Conservation (phyloP, 129 eudicot genomes). For the Rutidosis leptorrhynchoides region DNA sequence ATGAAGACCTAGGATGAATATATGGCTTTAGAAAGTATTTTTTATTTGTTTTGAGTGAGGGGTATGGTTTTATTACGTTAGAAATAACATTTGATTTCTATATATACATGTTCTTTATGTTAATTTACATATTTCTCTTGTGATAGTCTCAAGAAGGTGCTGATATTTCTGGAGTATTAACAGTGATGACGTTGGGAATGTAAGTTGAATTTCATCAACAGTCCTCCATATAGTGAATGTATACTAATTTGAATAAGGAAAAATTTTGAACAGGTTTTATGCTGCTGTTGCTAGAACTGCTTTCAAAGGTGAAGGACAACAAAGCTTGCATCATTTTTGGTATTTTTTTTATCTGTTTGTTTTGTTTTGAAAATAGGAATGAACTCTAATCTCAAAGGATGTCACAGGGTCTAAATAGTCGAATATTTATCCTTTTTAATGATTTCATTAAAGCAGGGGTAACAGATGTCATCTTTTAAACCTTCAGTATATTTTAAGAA, state of each 20-base stretch:
- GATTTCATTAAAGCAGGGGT: background rate
- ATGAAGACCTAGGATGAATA: background rate
- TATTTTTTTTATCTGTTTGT: conserved; percentile 23
- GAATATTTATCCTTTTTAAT: background rate
- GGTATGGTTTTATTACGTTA: background rate
- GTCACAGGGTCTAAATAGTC: background rate
- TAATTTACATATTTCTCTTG: conserved; percentile 19
- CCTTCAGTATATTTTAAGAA: background rate
- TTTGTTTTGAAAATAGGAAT: background rate
- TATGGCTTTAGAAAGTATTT: background rate
- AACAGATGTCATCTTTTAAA: background rate
- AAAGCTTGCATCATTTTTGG: conserved; percentile 98
- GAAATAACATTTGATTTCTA: background rate
- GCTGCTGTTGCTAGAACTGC: conserved; percentile 94
- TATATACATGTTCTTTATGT: conserved; percentile 10
- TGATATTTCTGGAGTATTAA: conserved; percentile 89
- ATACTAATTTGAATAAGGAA: conserved; percentile 14
- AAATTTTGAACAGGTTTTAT: conserved; percentile 63
- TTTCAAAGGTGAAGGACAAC: conserved; percentile 90
- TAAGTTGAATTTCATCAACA: conserved; percentile 42
- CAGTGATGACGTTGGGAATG: conserved; percentile 98
- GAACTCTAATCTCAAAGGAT: background rate
- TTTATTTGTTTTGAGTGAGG: background rate
- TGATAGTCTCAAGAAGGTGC: conserved; percentile 85
- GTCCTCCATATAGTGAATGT: conserved; percentile 8